phyloP scores from a whole-genome alignment of 2,329 filamentous ascomycete genomes.

The Coniochaeta ligniaria region DNA sequence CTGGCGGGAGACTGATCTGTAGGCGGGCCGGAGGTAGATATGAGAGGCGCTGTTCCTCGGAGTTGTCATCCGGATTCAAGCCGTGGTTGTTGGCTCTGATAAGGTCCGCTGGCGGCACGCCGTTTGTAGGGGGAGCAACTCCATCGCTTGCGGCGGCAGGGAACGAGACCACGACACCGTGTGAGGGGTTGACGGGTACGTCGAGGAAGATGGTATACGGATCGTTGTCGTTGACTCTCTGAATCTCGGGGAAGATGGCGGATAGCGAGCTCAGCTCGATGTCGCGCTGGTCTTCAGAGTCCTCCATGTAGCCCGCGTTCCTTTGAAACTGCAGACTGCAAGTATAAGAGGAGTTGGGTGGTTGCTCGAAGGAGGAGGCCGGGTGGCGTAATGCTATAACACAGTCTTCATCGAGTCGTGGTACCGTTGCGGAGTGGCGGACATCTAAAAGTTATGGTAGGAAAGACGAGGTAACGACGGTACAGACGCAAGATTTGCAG shows the following conservation, averaged over 20 bases:
- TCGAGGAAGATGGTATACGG: constrained; percentile 47
- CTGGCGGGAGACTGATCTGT: constrained; percentile 44
- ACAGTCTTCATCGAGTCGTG: neutral
- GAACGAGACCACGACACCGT: constrained; percentile 50
- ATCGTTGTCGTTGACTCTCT: constrained; percentile 31
- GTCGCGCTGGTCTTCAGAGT: constrained; percentile 44
- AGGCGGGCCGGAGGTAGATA: constrained; percentile 53
- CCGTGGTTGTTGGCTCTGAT: constrained; percentile 7
- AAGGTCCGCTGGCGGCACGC: constrained; percentile 19
- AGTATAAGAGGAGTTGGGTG: neutral
- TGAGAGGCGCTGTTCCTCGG: constrained; percentile 34
- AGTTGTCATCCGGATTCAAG: constrained; percentile 16
- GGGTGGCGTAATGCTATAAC: neutral
- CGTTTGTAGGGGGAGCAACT: constrained; percentile 33
- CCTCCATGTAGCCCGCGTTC: constrained; percentile 13
- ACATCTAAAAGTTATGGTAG: neutral
- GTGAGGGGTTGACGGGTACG: constrained; percentile 47
- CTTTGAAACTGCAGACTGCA: neutral
- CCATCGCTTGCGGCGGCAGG: constrained; percentile 31
- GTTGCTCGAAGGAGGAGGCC: neutral
- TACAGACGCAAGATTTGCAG: neutral
- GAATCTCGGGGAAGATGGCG: constrained; percentile 62
- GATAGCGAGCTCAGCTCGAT: constrained; percentile 53
- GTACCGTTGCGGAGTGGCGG: neutral
- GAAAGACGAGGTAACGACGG: neutral